Base-by-base conservation (phyloP, 208 protist genomes). In the Kentomonas sorsogonicus region DNA sequence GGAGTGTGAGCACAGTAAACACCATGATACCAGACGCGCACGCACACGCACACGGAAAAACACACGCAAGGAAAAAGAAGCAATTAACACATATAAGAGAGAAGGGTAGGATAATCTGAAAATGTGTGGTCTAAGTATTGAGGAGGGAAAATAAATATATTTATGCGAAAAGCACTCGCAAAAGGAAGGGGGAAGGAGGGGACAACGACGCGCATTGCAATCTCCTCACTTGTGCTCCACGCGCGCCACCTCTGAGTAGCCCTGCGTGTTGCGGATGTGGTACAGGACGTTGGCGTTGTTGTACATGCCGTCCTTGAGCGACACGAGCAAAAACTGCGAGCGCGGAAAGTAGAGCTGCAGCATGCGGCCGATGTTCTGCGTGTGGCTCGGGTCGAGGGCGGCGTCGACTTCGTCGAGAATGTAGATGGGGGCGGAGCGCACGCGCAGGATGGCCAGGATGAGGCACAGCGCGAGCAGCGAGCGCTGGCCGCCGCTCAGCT, bases 361-460 rank as follows among this genome's bases (percentile, higher is more conserved):
- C 94, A 99, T 99, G 26, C 83, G 56, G 10, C 90, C 99, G 81
- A 99, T 99, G 68, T 98, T 98, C 65, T 99, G 95, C 26, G 99
- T 99, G 83, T 99, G 98, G 26, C 82, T 96, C 18, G 98, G 89
- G 78, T 99, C 99, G 1, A 99, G 88, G 0, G 99, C 99, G 23
- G 99, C 97, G 77, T 99, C 99, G 29, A 99, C 95, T 82, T 99
- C 98, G 78, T 99, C 98, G 1, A 99, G 72, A 69, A 99, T 99
- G 83, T 99, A 99, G 56, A 99, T 88, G 1, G 99, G 99, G 0
- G 98, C 98, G 7, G 98, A 99, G 43, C 99, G 99, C 63, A 99
- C 99, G 18, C 92, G 81, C 3, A 99, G 83, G 30, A 99, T 91
- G 15, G 98, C 86, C 0, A 99, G 83, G 53, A 99, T 98, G 16